Conservation (phyloP, 2,329 filamentous ascomycete species). For the Diplodia corticola region DNA sequence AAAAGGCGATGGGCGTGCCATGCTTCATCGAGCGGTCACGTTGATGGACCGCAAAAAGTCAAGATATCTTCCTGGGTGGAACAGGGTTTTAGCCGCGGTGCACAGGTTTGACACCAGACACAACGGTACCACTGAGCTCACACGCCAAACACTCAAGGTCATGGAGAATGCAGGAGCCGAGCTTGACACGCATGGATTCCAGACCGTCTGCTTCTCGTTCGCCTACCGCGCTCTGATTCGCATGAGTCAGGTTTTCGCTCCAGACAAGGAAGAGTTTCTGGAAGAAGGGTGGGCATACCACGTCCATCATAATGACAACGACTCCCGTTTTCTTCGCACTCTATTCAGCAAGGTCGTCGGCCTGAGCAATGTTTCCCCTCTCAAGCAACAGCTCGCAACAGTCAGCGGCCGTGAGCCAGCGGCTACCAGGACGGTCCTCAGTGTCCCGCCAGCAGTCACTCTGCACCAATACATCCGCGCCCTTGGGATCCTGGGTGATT, state of each 20-base stretch:
- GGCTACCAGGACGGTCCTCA: conserved; percentile 38
- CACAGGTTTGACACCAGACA: background rate
- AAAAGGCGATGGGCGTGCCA: background rate
- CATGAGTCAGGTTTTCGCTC: background rate
- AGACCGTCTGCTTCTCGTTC: background rate
- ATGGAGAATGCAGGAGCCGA: conserved; percentile 2
- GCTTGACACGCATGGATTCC: conserved; percentile 14
- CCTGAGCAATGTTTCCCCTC: conserved; percentile 30
- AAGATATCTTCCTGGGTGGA: conserved; percentile 29
- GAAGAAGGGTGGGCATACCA: background rate
- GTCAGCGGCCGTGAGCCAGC: conserved; percentile 25
- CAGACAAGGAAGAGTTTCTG: background rate
- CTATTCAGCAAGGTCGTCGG: conserved; percentile 19
- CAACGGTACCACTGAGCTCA: background rate
- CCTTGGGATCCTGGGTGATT: conserved; percentile 62
- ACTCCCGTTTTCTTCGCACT: conserved; percentile 13
- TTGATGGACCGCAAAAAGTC: conserved; percentile 29
- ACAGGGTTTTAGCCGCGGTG: conserved; percentile 28
- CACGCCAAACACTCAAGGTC: conserved; percentile 1
- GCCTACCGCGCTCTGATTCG: background rate
- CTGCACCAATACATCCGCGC: conserved; percentile 64
- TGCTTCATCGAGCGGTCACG: conserved; percentile 28
- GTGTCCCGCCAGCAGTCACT: conserved; percentile 48
- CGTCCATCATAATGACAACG: background rate
- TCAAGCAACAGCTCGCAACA: conserved; percentile 43